Conservation (phyloP, 2,329 filamentous ascomycete species). For the Dendrostoma leiphaemia region DNA sequence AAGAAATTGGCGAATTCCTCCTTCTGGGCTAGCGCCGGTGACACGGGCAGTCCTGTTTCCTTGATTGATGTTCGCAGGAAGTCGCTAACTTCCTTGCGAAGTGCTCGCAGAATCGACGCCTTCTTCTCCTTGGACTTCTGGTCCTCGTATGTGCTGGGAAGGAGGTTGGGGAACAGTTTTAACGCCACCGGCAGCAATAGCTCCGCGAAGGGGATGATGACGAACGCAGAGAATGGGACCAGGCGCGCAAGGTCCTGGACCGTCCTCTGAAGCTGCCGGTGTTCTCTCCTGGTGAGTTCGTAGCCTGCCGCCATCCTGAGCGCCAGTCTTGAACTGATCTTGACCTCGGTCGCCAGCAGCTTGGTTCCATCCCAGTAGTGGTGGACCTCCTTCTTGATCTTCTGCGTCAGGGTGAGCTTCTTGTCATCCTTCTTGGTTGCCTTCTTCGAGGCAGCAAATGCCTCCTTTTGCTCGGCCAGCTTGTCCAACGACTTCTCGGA, state of each 20-base stretch:
- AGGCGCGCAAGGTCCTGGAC: slow-evolving; percentile 90
- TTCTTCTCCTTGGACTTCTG: slow-evolving; percentile 90
- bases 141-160: slow-evolving; percentile 95
- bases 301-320: slow-evolving; percentile 98
- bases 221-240: slow-evolving; percentile 93
- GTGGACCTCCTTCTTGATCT: slow-evolving; percentile 87
- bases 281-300: slow-evolving; percentile 89
- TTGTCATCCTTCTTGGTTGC: slow-evolving; percentile 66
- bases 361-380: slow-evolving; percentile 99
- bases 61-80: slow-evolving; percentile 87
- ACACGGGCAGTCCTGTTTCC: slow-evolving; percentile 91
- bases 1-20: slow-evolving; percentile 97
- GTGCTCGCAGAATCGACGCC: slow-evolving; percentile 74
- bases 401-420: slow-evolving; percentile 86
- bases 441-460: slow-evolving; percentile 59
- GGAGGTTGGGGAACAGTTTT: slow-evolving; percentile 93
- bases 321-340: slow-evolving; percentile 85
- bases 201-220: slow-evolving; percentile 96
- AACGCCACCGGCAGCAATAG: slow-evolving; percentile 86
- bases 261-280: slow-evolving; percentile 88
- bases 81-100: slow-evolving; percentile 87
- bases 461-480: slow-evolving; percentile 63
- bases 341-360: slow-evolving; percentile 85
- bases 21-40: slow-evolving; percentile 77
- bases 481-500: slow-evolving; percentile 53